Evolutionary conservation across 2,329 filamentous ascomycete species (phyloP).

Genomic region (Teratosphaeria zuluensis): DNA sequence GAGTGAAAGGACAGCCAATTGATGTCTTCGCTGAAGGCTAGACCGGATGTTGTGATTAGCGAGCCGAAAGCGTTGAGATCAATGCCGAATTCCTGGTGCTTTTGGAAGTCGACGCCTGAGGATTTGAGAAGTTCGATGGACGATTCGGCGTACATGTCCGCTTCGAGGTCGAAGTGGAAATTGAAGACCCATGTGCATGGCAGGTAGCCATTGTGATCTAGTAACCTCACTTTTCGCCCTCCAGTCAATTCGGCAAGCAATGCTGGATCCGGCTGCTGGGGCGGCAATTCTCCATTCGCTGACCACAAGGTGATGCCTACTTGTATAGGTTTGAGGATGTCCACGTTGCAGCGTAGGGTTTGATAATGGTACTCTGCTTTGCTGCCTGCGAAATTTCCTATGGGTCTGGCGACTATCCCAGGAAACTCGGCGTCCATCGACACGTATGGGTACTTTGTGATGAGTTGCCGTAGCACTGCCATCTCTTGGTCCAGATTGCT

Average conservation of each 20-base stretch:
- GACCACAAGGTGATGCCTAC: constrained; percentile 92
- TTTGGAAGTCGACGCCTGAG: constrained; percentile 83
- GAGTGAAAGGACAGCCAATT: constrained; percentile 98
- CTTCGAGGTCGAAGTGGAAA: constrained; percentile 87
- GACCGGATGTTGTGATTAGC: constrained; percentile 79
- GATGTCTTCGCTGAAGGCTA: constrained; percentile 78
- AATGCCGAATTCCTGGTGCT: constrained; percentile 80
- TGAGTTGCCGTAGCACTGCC: constrained; percentile 67
- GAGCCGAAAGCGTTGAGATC: constrained; percentile 82
- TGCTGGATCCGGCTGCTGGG: constrained; percentile 49
- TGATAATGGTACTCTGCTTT: constrained; percentile 99
- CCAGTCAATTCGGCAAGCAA: constrained; percentile 34
- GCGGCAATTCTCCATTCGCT: constrained; percentile 76
- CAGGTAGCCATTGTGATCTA: not conserved
- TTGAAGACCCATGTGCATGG: constrained; percentile 99
- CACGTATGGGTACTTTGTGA: constrained; percentile 90
- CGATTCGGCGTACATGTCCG: constrained; percentile 96
- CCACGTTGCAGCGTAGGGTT: constrained; percentile 91
- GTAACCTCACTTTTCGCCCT: not conserved
- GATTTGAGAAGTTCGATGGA: constrained; percentile 86
- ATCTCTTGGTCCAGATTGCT: constrained; percentile 88
- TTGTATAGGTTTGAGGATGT: constrained; percentile 95
- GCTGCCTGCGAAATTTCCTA: constrained; percentile 75
- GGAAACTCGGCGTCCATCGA: constrained; percentile 99
- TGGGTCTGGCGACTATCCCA: constrained; percentile 90